Conservation (phyloP, 768 basidiomycete species). For the Phanerochaete sordida region DNA sequence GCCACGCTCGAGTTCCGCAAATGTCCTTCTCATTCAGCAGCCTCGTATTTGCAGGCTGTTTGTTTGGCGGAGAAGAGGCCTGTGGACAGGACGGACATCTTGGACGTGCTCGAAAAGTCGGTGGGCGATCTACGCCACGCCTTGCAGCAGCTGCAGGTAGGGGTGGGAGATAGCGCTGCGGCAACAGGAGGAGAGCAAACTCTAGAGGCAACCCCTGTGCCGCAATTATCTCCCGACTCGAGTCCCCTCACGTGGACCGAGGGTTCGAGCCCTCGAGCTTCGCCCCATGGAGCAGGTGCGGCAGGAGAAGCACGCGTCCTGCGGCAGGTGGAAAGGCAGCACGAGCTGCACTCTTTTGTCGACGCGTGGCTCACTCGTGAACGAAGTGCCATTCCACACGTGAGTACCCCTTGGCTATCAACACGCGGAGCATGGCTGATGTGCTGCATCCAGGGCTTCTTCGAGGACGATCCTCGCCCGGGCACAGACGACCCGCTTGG, state of each 20-base stretch:
- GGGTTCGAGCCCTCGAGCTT: neutral
- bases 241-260: neutral
- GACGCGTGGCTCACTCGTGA: neutral
- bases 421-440: neutral
- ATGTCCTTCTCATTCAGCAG: slow-evolving; percentile 23
- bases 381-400: neutral
- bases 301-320: neutral
- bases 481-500: slow-evolving; percentile 10
- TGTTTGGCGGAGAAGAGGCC: slow-evolving; percentile 53
- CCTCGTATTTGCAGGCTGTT: slow-evolving; percentile 66
- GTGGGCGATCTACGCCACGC: slow-evolving; percentile 60
- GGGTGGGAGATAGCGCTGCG: slow-evolving; percentile 15
- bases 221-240: neutral
- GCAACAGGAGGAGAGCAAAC: neutral
- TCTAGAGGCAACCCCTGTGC: neutral
- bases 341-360: neutral
- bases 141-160: slow-evolving; percentile 61
- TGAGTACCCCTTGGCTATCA: neutral
- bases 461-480: neutral
- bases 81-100: slow-evolving; percentile 44
- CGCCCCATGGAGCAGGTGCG: neutral
- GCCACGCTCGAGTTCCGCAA: slow-evolving; percentile 58
- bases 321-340: neutral
- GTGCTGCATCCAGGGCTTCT: slow-evolving; percentile 12
- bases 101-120: slow-evolving; percentile 33